Base-by-base conservation (phyloP, 768 basidiomycete species). In the Hypsizygus marmoreus region DNA sequence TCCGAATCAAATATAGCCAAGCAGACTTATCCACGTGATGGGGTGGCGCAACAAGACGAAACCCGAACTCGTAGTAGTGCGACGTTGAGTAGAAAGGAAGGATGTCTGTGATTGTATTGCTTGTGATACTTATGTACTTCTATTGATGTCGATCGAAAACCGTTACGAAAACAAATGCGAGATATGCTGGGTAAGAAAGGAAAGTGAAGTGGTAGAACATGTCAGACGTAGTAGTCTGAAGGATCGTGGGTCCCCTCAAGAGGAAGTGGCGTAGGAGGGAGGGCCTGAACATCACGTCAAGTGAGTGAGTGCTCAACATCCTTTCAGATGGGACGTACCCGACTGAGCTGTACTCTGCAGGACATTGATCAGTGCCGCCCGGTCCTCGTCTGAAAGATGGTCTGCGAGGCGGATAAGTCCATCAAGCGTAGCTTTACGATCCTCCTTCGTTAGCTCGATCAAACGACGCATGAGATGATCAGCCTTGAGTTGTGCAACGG, bases 341-440 rank as follows among this genome's bases (percentile, higher is more conserved):
- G 80, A 73, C 17, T 81, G 78, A 40, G 72, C 61, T 6, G 76
- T 58, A 55, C 67, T 80, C 60, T 86, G 85, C 40, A 92, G 75
- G 29, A 80, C 79, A 31, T 68, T 64, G 28, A 84, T 73, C 50
- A 94, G 59, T 1, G 75, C 66, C 9, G 76, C 67, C 63, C 80
- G 82, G 54, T 93, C 91, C 19, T 91, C 91, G 17, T 81, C 78
- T 0, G 80, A 77, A 48, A 95, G 74, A 28, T 75, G 76, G 47
- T 90, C 84, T n/a, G 84, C 79, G 9, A 93, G 69, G 38, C 84
- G 83, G 39, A 81, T 64, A 47, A 94, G 76, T 26, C 89, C 84
- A 49, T 85, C 82, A 49, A 94, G 64, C 1, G 87, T 81, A 7
- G 82, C 84, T 67, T 88, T 89, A 38, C 83, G 79, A 62, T 94